A percentile compares a stretch with the other conserved stretches of the same genome.
Evolutionary conservation across 306 rosid genomes (phyloP).

Genomic region (Sesbania bispinosa): DNA sequence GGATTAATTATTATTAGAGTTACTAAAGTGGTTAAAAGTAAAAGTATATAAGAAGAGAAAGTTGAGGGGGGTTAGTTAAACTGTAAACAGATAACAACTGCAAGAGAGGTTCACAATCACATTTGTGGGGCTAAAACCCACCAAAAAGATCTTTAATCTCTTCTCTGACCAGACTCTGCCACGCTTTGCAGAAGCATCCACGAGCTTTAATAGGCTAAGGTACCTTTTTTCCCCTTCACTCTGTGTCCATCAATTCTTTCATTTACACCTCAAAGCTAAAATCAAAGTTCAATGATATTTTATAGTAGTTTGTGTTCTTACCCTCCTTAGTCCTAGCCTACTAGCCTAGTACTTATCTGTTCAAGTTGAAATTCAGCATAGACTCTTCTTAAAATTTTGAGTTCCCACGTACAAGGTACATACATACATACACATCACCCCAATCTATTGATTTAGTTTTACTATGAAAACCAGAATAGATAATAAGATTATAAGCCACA

Average conservation of each 20-base stretch:
- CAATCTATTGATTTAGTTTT: constrained; percentile 14
- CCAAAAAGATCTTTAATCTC: constrained; percentile 37
- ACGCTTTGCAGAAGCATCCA: constrained; percentile 48
- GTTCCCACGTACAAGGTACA: constrained; percentile 7
- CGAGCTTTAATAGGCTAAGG: constrained; percentile 29
- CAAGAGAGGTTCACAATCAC: constrained; percentile 19
- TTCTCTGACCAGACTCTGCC: constrained; percentile 43
- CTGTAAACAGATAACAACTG: background rate
- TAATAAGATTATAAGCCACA: background rate
- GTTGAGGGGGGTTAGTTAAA: too few relatives aligned
- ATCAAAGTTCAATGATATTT: background rate
- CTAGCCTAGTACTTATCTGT: background rate
- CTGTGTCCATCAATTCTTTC: background rate
- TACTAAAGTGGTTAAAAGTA: too few relatives aligned
- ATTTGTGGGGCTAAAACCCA: constrained; percentile 44
- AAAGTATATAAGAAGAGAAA: too few relatives aligned
- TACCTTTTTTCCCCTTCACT: constrained; percentile 4
- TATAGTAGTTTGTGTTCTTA: constrained; percentile 3
- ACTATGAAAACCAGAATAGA: too few relatives aligned
- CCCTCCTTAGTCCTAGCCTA: constrained; percentile 5
- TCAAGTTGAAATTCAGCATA: background rate
- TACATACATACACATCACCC: too few relatives aligned
- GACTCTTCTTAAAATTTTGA: background rate
- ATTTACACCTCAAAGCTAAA: background rate
- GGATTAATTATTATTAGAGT: background rate